Evolutionary conservation across 2,329 filamentous ascomycete genomes (phyloP), one percentile per base, ranked within the genome.

Genomic region (Colletotrichum truncatum): DNA sequence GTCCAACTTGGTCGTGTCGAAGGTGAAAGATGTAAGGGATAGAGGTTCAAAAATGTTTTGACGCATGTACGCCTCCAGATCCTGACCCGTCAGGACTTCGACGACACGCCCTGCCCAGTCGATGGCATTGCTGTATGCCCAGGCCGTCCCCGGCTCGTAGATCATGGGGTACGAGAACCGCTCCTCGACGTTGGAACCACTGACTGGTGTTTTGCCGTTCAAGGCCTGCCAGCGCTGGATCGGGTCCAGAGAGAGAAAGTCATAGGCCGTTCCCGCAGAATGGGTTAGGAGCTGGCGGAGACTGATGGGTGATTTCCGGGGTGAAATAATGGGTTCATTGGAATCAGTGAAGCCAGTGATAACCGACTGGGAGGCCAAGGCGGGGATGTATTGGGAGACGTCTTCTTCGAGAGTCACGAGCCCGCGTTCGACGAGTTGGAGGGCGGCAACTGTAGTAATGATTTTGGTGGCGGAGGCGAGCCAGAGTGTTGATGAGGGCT

Each of bases 381-480:
- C 80, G 1, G 82, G 82, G 4, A 85, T 68, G 36, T 82, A 68
- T 2, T 55, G 34, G 0, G 77, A 71, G 0, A 86, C 72, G 68
- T 86, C 82, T 10, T 81, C 80, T 38, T 84, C 81, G 0, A 87
- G 74, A 3, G 69, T 73, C 8, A 85, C 69, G 7, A 80, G 71
- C 2, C 81, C 81, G 7, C 82, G 77, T 32, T 89, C 85, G 4
- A 88, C 83, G 53, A 83, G 81, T 64, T 87, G 83, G 26, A 89
- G 70, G 2, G 80, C 79, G 4, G 85, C 81, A 51, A 89, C 79
- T 1, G 81, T 79, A 4, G 85, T 80, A 49, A 86, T 65, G 3
- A 89, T 72, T 65, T 83, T 83, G 34, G 74, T 78, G 6, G 72
- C 75, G 4, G 77, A 80, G 4, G 76, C 77, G 0, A 81, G 60